These are phyloP conservation scores for Colletotrichum lentis DNA, from an alignment of 2,329 filamentous ascomycete species.

Conservation along the genomic window DNA sequence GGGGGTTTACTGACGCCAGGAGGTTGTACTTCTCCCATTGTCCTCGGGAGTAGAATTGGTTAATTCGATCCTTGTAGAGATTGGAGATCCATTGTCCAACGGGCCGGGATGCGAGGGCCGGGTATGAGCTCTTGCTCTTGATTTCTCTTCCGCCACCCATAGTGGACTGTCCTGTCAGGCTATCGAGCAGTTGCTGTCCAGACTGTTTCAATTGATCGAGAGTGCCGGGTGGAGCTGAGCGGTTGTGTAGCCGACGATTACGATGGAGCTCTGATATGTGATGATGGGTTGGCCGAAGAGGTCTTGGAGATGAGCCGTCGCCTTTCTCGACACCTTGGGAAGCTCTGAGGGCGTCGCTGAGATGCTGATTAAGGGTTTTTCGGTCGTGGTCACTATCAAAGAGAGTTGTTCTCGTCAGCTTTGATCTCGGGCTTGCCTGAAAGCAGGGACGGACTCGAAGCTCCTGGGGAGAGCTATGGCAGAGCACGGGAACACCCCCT, in stretches of 20 bases:
- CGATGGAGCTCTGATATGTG: conserved; percentile 31
- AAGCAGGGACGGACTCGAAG: conserved; percentile 35
- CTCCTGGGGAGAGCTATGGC: conserved; percentile 34
- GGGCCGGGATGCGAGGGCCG: conserved; percentile 60
- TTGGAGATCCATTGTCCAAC: conserved; percentile 82
- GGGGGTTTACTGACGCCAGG: conserved; percentile 63
- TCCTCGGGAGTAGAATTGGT: conserved; percentile 79
- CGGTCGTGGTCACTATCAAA: conserved; percentile 12
- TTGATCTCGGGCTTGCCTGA: conserved; percentile 19
- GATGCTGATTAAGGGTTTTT: conserved; percentile 29
- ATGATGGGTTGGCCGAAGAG: conserved; percentile 13
- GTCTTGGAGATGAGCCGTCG: conserved; percentile 1
- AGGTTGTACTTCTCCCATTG: conserved; percentile 82
- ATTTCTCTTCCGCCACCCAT: conserved; percentile 62
- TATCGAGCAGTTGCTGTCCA: conserved; percentile 13
- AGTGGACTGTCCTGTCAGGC: conserved; percentile 39
- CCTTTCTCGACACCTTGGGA: conserved; percentile 16
- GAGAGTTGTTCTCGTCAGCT: conserved; percentile 28
- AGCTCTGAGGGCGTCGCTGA: conserved; percentile 29
- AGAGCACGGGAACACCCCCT: conserved; percentile 38
- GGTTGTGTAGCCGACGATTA: conserved; percentile 44
- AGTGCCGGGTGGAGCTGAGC: conserved; percentile 46
- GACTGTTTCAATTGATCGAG: conserved; percentile 31
- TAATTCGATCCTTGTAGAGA: conserved; percentile 85
- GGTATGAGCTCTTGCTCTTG: conserved; percentile 60